Evolutionary conservation across 768 basidiomycete genomes (phyloP), one percentile per base, ranked within the genome.

Genomic region (Podaxis sp.): DNA sequence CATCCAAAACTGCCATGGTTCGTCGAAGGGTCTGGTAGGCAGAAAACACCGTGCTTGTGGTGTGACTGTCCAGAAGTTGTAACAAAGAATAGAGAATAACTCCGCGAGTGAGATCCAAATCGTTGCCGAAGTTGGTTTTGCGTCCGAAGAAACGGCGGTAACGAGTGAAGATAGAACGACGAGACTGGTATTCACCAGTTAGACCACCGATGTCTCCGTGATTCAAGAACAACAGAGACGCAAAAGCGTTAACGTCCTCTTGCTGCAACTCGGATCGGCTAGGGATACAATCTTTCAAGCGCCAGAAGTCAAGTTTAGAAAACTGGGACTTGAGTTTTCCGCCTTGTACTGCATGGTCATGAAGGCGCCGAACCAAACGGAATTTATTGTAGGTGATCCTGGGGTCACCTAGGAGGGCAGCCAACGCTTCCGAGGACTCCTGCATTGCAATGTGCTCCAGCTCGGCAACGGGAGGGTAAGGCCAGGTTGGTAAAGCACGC

Each of bases 261-360:
- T 81, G 80, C 51, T 84, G 82, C n/a, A 93, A 73, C 28, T 79
- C 73, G 1, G 76, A 72, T 4, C 66, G 63, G 1, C 78, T 57
- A 4, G 91, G 91, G 46, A 95, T 88, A 67, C 82, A 88, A 23
- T 86, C 84, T 68, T 93, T 93, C 68, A 96, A 74, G 40, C 85
- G 82, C 94, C 94, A 97, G 70, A 95, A 94, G 64, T 89, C 86
- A 7, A 76, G 76, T 55, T 75, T 73, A 0, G 82, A 74, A 58
- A 90, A 91, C 28, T 77, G 75, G 5, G 71, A 69, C 57, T 74
- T 71, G 13, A 74, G 70, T 50, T 82, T 78, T 9, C 73, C 68
- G 3, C 72, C 69, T 13, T 70, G 68, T 5, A 71, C 66, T 2
- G 83, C 76, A 61, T 81, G 73, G 21, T 84, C 80, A 2, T 77